Evolutionary conservation across 371 early-diverging fungal species (phyloP).

Genomic region (Mortierella sp.): DNA sequence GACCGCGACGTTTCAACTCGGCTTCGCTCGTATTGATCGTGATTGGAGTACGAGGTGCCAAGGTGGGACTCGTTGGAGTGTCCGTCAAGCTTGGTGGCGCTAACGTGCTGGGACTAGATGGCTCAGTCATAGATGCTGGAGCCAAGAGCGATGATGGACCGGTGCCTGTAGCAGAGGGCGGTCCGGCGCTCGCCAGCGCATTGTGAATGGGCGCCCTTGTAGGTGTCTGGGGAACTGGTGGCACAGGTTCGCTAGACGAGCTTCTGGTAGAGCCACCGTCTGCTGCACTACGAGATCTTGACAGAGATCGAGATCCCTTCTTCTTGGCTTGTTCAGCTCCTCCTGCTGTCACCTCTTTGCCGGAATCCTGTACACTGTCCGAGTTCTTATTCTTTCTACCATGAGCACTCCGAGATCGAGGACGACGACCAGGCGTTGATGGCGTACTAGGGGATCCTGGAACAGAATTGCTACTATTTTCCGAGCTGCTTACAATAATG

Average conservation of each 20-base stretch:
- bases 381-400: slow-evolving; percentile 31
- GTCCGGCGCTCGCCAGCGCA: slow-evolving; percentile 11
- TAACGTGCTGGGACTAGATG: neutral
- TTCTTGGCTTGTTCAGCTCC: slow-evolving; percentile 39
- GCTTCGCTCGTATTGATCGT: slow-evolving; percentile 10
- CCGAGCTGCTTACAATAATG: slow-evolving; percentile 16
- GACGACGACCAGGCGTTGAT: slow-evolving; percentile 37
- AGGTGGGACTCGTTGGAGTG: slow-evolving; percentile 20
- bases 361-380: slow-evolving; percentile 16
- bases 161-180: slow-evolving; percentile 7
- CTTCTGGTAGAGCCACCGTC: slow-evolving; percentile 34
- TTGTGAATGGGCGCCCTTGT: slow-evolving; percentile 50
- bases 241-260: slow-evolving; percentile 33
- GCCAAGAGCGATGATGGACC: slow-evolving; percentile 16
- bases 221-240: slow-evolving; percentile 55
- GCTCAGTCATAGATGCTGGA: slow-evolving; percentile 1
- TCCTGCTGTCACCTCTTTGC: slow-evolving; percentile 13
- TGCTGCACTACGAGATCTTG: slow-evolving; percentile 27
- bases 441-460: slow-evolving; percentile 40
- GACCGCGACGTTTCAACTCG: slow-evolving; percentile 42
- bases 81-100: slow-evolving; percentile 5
- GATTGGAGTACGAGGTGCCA: slow-evolving; percentile 4
- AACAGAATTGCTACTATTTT: slow-evolving; percentile 2
- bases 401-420: slow-evolving; percentile 39
- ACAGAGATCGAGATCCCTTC: slow-evolving; percentile 35